Percentiles rank a stretch among this genome's conserved stretches.
These are phyloP conservation scores for Aspergillus chevalieri DNA, from an alignment of 2,329 filamentous ascomycete genomes.

Conservation along the genomic window DNA sequence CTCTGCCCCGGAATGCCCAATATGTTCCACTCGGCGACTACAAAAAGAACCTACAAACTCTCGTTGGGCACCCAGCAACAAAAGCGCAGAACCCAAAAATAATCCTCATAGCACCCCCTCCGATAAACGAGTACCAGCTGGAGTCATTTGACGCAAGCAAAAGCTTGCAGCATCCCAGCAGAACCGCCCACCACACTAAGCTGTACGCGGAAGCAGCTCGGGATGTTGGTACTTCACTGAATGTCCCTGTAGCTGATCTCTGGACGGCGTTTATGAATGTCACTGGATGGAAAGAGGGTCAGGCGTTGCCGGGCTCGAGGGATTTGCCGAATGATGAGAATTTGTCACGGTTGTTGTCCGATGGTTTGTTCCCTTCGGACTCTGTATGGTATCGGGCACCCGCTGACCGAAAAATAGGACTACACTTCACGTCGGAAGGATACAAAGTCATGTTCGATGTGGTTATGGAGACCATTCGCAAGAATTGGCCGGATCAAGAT, in stretches of 20 bases:
- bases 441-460: conserved; percentile 53
- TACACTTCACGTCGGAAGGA: conserved; percentile 54
- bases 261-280: conserved; percentile 71
- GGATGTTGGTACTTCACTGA: conserved; percentile 51
- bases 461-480: conserved; percentile 46
- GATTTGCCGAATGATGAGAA: conserved; percentile 53
- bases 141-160: conserved; percentile 43
- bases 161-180: conserved; percentile 46
- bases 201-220: conserved; percentile 61
- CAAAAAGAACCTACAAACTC: conserved; percentile 62
- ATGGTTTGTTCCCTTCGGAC: conserved; percentile 42
- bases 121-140: conserved; percentile 68
- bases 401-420: conserved; percentile 31
- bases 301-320: conserved; percentile 51
- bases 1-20: conserved; percentile 62
- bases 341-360: conserved; percentile 47
- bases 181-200: conserved; percentile 57
- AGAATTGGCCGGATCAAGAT: conserved; percentile 50
- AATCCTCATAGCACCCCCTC: conserved; percentile 70
- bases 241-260: conserved; percentile 66
- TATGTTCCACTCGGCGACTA: conserved; percentile 73
- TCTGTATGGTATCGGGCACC: neutral
- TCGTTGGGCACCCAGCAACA: conserved; percentile 67
- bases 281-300: conserved; percentile 47
- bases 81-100: conserved; percentile 66